These are phyloP conservation scores for Calophaca sinica DNA, from an alignment of 306 rosid species.

Conservation along the genomic window DNA sequence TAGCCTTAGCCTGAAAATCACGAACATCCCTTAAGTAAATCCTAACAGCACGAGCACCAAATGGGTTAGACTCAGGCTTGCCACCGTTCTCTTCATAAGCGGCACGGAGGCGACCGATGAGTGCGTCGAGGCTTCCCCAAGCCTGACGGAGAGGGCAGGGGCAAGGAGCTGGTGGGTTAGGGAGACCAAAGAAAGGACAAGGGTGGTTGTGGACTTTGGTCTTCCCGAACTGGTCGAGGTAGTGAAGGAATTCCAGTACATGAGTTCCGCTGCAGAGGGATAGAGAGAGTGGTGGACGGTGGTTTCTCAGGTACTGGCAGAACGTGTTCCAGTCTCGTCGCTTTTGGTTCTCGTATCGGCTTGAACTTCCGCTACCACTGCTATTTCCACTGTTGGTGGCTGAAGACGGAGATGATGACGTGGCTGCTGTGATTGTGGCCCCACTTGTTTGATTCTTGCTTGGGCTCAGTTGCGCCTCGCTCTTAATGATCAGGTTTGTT, in stretches of 20 bases:
- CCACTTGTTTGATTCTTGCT: conserved; percentile 2
- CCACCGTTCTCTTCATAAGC: conserved; percentile 94
- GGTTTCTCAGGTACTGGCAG: conserved; percentile 88
- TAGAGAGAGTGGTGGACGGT: conserved; percentile 78
- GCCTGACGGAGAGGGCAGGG: conserved; percentile 97
- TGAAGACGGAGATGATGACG: not conserved
- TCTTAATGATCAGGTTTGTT: conserved; percentile 33
- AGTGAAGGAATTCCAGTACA: conserved; percentile 88
- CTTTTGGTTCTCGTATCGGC: conserved; percentile 98
- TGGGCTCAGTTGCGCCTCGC: not conserved
- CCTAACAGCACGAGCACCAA: conserved; percentile 86
- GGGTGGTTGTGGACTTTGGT: conserved; percentile 84
- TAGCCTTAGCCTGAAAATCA: conserved; percentile 84
- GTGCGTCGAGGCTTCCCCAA: conserved; percentile 96
- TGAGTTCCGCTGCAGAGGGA: conserved; percentile 79
- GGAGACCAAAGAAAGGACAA: conserved; percentile 93
- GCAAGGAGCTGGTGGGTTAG: conserved; percentile 91
- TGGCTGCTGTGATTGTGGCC: not conserved
- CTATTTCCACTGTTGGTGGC: not conserved
- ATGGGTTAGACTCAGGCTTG: conserved; percentile 75
- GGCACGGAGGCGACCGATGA: conserved; percentile 92
- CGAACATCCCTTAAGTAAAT: conserved; percentile 88
- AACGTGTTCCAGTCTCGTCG: conserved; percentile 97
- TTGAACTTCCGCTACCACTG: conserved; percentile 1
- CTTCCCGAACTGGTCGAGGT: conserved; percentile 93